These are phyloP conservation scores for Salvia hispanica DNA, from an alignment of 257 asterid genomes.

Conservation along the genomic window DNA sequence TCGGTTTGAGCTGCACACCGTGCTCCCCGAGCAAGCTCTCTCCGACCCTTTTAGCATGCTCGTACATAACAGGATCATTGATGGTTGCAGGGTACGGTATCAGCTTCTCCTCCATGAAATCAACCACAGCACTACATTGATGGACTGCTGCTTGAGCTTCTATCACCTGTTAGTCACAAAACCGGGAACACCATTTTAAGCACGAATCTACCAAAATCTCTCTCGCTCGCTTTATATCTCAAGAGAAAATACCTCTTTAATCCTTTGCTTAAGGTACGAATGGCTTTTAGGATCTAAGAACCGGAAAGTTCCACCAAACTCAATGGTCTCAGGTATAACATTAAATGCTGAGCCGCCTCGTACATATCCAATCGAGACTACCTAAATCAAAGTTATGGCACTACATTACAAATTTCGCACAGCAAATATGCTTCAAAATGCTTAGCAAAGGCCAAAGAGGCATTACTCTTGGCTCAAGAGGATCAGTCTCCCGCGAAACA, in stretches of 20 bases:
- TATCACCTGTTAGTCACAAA: conserved; percentile 47
- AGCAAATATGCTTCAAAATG: neutral
- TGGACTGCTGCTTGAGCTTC: conserved; percentile 76
- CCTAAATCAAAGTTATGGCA: conserved; percentile 39
- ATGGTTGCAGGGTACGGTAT: conserved; percentile 65
- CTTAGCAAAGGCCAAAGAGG: neutral
- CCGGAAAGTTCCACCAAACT: conserved; percentile 86
- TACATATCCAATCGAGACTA: conserved; percentile 63
- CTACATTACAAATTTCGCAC: neutral
- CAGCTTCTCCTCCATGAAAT: conserved; percentile 56
- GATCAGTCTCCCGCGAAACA: conserved; percentile 87
- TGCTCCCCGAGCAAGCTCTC: conserved; percentile 57
- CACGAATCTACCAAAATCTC: neutral
- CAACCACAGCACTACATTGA: conserved; percentile 59
- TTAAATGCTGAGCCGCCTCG: conserved; percentile 69
- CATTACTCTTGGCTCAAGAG: conserved; percentile 70
- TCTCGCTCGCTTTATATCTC: neutral
- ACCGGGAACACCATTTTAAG: neutral
- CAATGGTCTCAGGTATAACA: conserved; percentile 69
- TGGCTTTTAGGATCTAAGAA: conserved; percentile 53
- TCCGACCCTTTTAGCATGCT: conserved; percentile 65
- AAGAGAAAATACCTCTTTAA: conserved; percentile 62
- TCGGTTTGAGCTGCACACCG: conserved; percentile 35
- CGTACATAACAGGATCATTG: conserved; percentile 57
- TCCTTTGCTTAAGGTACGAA: conserved; percentile 60